These are phyloP conservation scores for Cyanidiococcus yangmingshanensis DNA, from an alignment of 23 red algal species.

Conservation along the genomic window DNA sequence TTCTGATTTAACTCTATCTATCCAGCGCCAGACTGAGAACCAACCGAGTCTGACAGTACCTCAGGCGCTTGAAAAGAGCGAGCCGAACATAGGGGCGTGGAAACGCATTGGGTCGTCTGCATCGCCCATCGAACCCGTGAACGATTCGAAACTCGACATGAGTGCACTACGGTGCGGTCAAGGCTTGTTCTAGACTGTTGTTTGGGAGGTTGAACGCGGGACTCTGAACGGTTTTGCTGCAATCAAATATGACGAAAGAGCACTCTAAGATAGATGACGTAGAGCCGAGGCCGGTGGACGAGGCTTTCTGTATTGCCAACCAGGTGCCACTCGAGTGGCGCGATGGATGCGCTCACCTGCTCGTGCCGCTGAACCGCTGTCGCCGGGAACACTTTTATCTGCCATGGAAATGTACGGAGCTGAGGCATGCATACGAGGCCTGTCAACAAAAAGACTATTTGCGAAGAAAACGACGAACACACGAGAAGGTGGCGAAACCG, in stretches of 20 bases:
- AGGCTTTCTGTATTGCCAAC: constrained; percentile 7
- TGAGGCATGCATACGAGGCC: constrained; percentile 64
- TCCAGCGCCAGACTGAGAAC: too few relatives aligned
- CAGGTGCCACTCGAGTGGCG: constrained; percentile 41
- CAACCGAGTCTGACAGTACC: too few relatives aligned
- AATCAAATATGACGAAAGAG: not conserved
- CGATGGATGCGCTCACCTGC: constrained; percentile 84
- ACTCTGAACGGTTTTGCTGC: too few relatives aligned
- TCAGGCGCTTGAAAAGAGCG: too few relatives aligned
- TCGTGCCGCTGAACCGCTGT: constrained; percentile 84
- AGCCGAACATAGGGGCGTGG: too few relatives aligned
- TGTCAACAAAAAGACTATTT: constrained; percentile 73
- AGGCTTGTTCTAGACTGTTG: too few relatives aligned
- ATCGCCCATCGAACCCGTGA: too few relatives aligned
- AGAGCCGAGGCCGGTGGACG: not conserved
- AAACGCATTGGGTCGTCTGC: too few relatives aligned
- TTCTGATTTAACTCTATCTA: too few relatives aligned
- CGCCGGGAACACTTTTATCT: constrained; percentile 56
- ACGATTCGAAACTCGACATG: too few relatives aligned
- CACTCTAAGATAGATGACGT: not conserved
- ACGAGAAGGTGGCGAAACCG: not conserved
- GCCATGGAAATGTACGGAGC: constrained; percentile 72
- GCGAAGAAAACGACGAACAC: not conserved
- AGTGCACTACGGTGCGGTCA: too few relatives aligned
- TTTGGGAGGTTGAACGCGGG: too few relatives aligned